Percentiles rank a stretch among this genome's conserved stretches.
Conservation (phyloP, 73 alveolate genomes). For the Paramecium pentaurelia region DNA sequence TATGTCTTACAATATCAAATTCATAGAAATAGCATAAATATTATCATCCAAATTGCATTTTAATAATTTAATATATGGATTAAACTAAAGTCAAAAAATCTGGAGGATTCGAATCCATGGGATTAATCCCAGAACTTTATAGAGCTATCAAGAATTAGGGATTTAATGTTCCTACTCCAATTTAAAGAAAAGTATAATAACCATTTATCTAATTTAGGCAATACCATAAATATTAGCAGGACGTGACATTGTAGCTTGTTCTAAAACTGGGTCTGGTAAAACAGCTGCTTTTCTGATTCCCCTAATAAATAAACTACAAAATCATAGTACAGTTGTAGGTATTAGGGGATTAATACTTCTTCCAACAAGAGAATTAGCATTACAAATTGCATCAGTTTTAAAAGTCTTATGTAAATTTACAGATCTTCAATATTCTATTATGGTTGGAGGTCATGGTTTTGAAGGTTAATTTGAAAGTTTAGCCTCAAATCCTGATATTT, state of each 20-base stretch:
- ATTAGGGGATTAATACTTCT: slow-evolving; percentile 88
- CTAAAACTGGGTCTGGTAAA: slow-evolving; percentile 98
- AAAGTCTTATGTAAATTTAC: slow-evolving; percentile 81
- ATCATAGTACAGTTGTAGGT: slow-evolving; percentile 93
- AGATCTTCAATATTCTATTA: slow-evolving; percentile 81
- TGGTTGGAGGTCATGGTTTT: slow-evolving; percentile 97
- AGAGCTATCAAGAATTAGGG: slow-evolving; percentile 90
- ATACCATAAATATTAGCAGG: slow-evolving; percentile 95
- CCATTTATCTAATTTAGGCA: slow-evolving; percentile 37
- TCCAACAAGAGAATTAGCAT: slow-evolving; percentile 96
- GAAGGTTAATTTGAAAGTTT: slow-evolving; percentile 92
- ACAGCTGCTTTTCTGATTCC: slow-evolving; percentile 98
- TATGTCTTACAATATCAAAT: background rate
- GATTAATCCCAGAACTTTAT: slow-evolving; percentile 65
- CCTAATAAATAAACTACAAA: slow-evolving; percentile 77
- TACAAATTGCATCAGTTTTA: slow-evolving; percentile 88
- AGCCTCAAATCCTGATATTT: slow-evolving; percentile 96
- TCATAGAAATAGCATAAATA: background rate
- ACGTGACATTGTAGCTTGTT: slow-evolving; percentile 90
- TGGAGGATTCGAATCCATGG: slow-evolving; percentile 78
- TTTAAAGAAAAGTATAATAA: slow-evolving; percentile 77
- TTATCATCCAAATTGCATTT: background rate
- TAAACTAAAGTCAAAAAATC: slow-evolving; percentile 55
- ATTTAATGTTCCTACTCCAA: slow-evolving; percentile 95
- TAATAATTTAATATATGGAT: slow-evolving; percentile 7